Conservation (phyloP, 2,329 filamentous ascomycete species). For the Cercospora janseana region DNA sequence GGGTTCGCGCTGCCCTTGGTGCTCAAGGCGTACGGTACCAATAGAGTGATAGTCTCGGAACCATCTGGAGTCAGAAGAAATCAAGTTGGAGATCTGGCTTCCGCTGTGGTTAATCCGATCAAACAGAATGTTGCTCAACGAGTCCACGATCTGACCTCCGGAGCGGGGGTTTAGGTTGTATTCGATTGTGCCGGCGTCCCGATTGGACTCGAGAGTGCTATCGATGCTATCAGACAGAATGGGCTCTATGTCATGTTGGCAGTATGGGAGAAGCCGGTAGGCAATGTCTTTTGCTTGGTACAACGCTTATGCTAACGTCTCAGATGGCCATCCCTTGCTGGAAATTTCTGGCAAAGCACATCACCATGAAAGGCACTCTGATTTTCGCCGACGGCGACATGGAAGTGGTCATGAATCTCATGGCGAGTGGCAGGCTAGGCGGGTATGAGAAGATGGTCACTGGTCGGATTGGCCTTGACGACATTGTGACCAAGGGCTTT, state of each 20-base stretch:
- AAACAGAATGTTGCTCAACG: slow-evolving; percentile 22
- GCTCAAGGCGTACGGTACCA: slow-evolving; percentile 21
- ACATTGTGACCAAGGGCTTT: slow-evolving; percentile 22
- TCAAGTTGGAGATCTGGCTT: slow-evolving; percentile 19
- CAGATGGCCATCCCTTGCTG: slow-evolving; percentile 22
- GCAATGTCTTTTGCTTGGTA: background rate
- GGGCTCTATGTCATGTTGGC: slow-evolving; percentile 29
- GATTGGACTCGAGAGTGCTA: slow-evolving; percentile 21
- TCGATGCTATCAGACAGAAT: slow-evolving; percentile 24
- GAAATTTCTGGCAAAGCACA: slow-evolving; percentile 22
- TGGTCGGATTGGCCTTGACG: slow-evolving; percentile 17
- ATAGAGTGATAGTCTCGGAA: slow-evolving; percentile 23
- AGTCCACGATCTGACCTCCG: slow-evolving; percentile 18
- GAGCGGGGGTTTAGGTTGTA: slow-evolving; percentile 25
- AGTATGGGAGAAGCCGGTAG: slow-evolving; percentile 27
- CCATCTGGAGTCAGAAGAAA: slow-evolving; percentile 22
- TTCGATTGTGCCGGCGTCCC: slow-evolving; percentile 29
- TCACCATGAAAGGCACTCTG: slow-evolving; percentile 24
- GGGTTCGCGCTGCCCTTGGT: slow-evolving; percentile 26
- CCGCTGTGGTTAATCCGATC: slow-evolving; percentile 25
- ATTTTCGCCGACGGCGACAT: slow-evolving; percentile 23
- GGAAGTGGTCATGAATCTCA: slow-evolving; percentile 21
- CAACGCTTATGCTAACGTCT: background rate
- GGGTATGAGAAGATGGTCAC: slow-evolving; percentile 25
- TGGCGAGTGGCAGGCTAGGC: slow-evolving; percentile 17